Evolutionary conservation across 2,329 filamentous ascomycete species (phyloP), one percentile per base, ranked within the genome.

Genomic region (Cercospora brassicicola): DNA sequence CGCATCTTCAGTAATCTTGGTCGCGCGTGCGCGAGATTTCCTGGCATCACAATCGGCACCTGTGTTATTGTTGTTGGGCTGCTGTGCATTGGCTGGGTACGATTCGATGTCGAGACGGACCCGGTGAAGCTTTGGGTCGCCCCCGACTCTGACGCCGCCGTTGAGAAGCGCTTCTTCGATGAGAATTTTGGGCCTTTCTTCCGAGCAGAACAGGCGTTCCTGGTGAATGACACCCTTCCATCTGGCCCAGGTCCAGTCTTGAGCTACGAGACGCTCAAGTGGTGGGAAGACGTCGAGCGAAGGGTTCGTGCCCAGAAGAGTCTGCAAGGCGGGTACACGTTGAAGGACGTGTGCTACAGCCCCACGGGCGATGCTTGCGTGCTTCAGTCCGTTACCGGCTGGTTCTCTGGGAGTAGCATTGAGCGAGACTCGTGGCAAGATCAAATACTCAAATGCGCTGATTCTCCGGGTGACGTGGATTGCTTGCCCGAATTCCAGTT

Each of bases 61-160:
- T 94, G 91, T 70, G 78, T 97, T n/a, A 64, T 95, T 1, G 76
- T 95, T 2, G 91, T 97, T 10, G 86, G 84, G 0, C 78, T 97
- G 4, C 84, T 99, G 69, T 97, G 94, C 76, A 81, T 94, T 39
- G 95, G 95, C 1, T 96, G 93, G 92, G 82, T 95, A 67, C 88
- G 88, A 55, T 99, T 99, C 76, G 86, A 91, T n/a, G 85, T 99
- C 39, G 95, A 98, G 79, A 91, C 85, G 23, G 91, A 98, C 70
- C 95, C 95, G 5, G 95, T 96, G 10, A 89, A 91, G 59, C 83
- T 99, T 8, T 99, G 95, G 95, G 95, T 99, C n/a, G 94, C 94
- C 74, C 95, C 95, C 7, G 91, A 91, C 8, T 98, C 95, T 3
- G 88, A 89, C 59, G 94, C 96, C 20, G 95, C 95, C 0, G 87